Evolutionary conservation across 2,329 filamentous ascomycete genomes (phyloP), one percentile per base, ranked within the genome.

Genomic region (Pestalotiopsis fici): DNA sequence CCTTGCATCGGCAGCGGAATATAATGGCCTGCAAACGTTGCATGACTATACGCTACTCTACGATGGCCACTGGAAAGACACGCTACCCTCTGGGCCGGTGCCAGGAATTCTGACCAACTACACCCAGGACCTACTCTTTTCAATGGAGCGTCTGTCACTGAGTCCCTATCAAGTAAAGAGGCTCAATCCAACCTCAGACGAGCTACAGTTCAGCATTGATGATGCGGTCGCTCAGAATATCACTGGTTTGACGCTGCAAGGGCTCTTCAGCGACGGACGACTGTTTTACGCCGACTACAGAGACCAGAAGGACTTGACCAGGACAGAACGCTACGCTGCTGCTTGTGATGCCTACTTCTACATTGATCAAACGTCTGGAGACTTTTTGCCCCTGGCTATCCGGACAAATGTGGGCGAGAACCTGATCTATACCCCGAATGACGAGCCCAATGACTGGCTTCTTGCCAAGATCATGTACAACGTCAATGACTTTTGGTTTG

Each of bases 381-480:
- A 85, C 50, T 84, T 86, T 68, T 72, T 86, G 5, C 84, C 84
- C 3, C 74, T 86, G 25, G 83, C 83, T 2, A 83, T 86, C 69
- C 66, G 67, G 31, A 82, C 83, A n/a, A 83, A 84, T 66, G 75
- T 76, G 15, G 79, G 79, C 18, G 74, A 71, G 1, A 76, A 80
- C 67, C 71, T 84, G 43, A 76, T 81, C 5, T 86, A 86, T 72
- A 86, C 84, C 2, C 83, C 83, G 2, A 71, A 77, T 0, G 84
- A 86, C 67, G 64, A 69, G 0, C 27, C 72, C 3, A 78, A 79
- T n/a, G 83, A 87, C 72, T 86, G 84, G 84, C 72, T 84, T 5
- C 72, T 86, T 4, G 85, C 84, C 5, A 86, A 86, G 75, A 81
- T 85, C 56, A 78, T 83, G 70, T 84, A 83, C 71, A 84, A 85